Evolutionary conservation across 2,329 filamentous ascomycete species (phyloP).

Genomic region (Helicocarpus griseus): DNA sequence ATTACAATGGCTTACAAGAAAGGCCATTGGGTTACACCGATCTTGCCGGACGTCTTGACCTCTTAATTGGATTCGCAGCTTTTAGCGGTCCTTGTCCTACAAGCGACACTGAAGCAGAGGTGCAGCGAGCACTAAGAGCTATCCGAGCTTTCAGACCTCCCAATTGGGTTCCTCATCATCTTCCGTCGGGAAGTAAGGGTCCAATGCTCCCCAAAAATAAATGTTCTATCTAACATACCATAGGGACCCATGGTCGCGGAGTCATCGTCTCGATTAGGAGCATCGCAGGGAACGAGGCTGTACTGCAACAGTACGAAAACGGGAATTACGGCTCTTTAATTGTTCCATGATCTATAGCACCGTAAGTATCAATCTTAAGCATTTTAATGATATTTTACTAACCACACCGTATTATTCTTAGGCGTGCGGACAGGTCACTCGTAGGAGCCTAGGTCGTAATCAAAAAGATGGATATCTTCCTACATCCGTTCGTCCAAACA

Average conservation of each 20-base stretch:
- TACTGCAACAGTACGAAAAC: not conserved
- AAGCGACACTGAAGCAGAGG: not conserved
- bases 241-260: constrained; percentile 8
- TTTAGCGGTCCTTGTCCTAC: constrained; percentile 10
- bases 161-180: constrained; percentile 11
- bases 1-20: not conserved
- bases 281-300: not conserved
- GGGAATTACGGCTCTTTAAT: not conserved
- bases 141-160: constrained; percentile 13
- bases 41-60: constrained; percentile 14
- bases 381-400: not conserved
- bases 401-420: not conserved
- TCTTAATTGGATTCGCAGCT: constrained; percentile 17
- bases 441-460: not conserved
- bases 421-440: not conserved
- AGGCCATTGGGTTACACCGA: not conserved
- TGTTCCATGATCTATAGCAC: not conserved
- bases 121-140: not conserved
- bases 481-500: not conserved
- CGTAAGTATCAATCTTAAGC: not conserved
- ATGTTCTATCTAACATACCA: not conserved
- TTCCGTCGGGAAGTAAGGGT: constrained; percentile 10
- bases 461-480: not conserved
- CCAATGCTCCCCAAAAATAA: not conserved
- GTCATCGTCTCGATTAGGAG: constrained; percentile 11